These are phyloP conservation scores for Hyaloperonospora arabidopsidis DNA, from an alignment of 352 stramenopile genomes.

Conservation along the genomic window DNA sequence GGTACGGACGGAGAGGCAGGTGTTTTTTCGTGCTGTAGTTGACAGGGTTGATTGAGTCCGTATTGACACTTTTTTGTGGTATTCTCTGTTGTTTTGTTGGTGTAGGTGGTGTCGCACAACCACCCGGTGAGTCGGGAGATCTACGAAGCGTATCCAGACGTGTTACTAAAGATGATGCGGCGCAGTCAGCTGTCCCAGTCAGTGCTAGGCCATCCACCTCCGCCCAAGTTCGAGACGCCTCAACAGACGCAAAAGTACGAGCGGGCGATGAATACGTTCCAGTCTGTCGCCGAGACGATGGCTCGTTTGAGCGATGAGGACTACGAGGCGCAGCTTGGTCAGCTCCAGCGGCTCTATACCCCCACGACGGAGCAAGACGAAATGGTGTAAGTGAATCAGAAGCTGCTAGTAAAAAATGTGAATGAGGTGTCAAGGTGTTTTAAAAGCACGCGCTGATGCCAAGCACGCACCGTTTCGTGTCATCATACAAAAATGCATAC, in stretches of 20 bases:
- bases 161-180: conserved; percentile 79
- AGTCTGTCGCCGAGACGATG: conserved; percentile 69
- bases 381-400: conserved; percentile 41
- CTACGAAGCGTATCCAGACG: conserved; percentile 79
- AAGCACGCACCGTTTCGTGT: too few relatives aligned
- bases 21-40: not conserved
- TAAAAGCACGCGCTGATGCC: too few relatives aligned
- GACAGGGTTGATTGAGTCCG: not conserved
- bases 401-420: not conserved
- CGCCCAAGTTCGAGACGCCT: conserved; percentile 68
- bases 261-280: conserved; percentile 50
- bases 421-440: too few relatives aligned
- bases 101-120: conserved; percentile 77
- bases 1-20: conserved; percentile 25
- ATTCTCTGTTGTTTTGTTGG: conserved; percentile 9
- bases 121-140: conserved; percentile 79
- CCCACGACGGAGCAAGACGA: conserved; percentile 41
- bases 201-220: conserved; percentile 54
- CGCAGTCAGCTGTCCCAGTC: conserved; percentile 60
- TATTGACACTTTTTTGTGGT: not conserved
- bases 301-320: conserved; percentile 60
- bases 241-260: conserved; percentile 77
- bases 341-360: conserved; percentile 75
- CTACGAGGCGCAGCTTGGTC: conserved; percentile 63
- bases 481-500: too few relatives aligned